Evolutionary conservation across 1,284 basidiomycete genomes (phyloP), one percentile per base, ranked within the genome.

Genomic region (Schizopora paradoxa): DNA sequence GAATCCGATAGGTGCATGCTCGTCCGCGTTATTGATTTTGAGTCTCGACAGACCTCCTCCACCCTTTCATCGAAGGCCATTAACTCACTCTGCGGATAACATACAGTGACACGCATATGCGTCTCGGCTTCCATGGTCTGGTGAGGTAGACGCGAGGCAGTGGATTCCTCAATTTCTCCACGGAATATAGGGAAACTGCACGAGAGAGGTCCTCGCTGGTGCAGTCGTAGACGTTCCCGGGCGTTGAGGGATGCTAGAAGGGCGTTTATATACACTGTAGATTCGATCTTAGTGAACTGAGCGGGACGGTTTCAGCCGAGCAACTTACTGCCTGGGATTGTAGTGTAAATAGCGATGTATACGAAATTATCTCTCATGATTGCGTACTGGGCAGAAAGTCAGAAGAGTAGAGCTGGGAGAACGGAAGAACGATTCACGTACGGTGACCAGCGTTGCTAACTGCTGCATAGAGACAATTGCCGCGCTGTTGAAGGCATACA

Each of bases 191-290:
- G n/a, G n/a, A n/a, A n/a, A n/a, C n/a, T n/a, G n/a, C n/a, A n/a
- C n/a, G n/a, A n/a, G n/a, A n/a, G n/a, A n/a, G n/a, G n/a, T n/a
- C n/a, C n/a, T n/a, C n/a, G n/a, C n/a, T n/a, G n/a, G n/a, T n/a
- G n/a, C n/a, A n/a, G n/a, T n/a, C n/a, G n/a, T n/a, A n/a, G n/a
- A n/a, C n/a, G n/a, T n/a, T 50, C 48, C 23, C 48, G 31, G 23
- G 48, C 45, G 29, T 50, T 50, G 13, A 50, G 43, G 25, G 48
- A 42, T n/a, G 48, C 48, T 27, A 50, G 48, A 14, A 50, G 29
- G 6, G 48, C 45, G 23, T 50, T 50, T 19, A 50, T 38, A 28
- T 50, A 50, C 39, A 43, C 48, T 50, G 25, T 10, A 5, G 8
- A n/a, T 16, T 22, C 23, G n/a, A 39, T 5, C 31, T 11, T 10